Evolutionary conservation across 306 rosid species (phyloP), one percentile per base, ranked within the genome.

Genomic region (Glycyrrhiza uralensis): DNA sequence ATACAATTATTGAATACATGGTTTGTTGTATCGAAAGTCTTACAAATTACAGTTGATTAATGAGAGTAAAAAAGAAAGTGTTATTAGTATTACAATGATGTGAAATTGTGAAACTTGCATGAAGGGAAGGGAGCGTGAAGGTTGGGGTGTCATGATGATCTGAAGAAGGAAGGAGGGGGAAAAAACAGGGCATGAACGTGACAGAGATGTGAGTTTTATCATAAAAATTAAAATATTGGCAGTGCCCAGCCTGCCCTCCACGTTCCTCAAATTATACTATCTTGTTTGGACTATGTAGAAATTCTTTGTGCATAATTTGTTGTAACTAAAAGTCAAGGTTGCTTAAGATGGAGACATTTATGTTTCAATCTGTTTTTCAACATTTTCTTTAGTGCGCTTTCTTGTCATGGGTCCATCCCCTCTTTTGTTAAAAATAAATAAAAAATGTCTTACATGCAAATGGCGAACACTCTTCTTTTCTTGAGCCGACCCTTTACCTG

Each of bases 401-500:
- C 87, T 60, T 81, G 72, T 85, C 87, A 75, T 76, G 86, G 85
- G 79, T 11, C 85, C 90, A 68, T 39, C 73, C 28, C 42, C 24
- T 52, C 82, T 80, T 83, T 81, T 78, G 24, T 38, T 51, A 23
- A 77, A 72, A 72, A 77, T n/a, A n/a, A n/a, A n/a, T n/a, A n/a
- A n/a, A n/a, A n/a, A 46, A 87, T 80, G 92, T 87, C 92, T 84
- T 87, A 82, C 52, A 84, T 84, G 87, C 78, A 77, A 77, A 69
- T 87, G 76, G 65, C 64, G 6, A 79, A 78, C 77, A 72, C 7
- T 60, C 13, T 19, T 64, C 77, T 72, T 79, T 83, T 74, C 44
- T 60, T 62, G 24, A 55, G 51, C 76, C 56, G 15, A 60, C 70
- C 41, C 75, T 80, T 49, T 59, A 14, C 17, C 68, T 52, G 12